phyloP scores from a whole-genome alignment of 768 basidiomycete species.

The Hortiboletus campestris region DNA sequence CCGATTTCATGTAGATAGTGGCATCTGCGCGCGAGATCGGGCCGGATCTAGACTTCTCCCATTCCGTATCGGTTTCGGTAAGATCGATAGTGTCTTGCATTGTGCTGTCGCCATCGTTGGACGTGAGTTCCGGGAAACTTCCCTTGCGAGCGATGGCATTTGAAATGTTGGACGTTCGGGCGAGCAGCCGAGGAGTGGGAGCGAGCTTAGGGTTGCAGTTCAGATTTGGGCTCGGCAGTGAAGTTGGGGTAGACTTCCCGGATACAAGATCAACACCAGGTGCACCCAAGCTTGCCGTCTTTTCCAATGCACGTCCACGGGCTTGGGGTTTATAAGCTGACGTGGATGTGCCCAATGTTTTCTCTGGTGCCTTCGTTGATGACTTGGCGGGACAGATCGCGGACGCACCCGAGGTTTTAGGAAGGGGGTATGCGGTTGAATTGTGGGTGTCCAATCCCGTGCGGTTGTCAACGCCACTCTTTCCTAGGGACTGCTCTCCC shows the following conservation, averaged over 20 bases:
- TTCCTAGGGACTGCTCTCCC: not conserved
- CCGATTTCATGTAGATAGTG: slow-evolving; percentile 14
- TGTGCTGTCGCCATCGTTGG: slow-evolving; percentile 3
- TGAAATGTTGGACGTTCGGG: not conserved
- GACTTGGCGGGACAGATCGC: not conserved
- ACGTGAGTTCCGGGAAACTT: not conserved
- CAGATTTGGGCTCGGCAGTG: slow-evolving; percentile 11
- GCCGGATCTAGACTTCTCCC: slow-evolving; percentile 2
- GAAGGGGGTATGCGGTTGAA: slow-evolving; percentile 5
- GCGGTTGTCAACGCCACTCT: not conserved
- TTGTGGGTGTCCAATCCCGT: not conserved
- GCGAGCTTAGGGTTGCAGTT: slow-evolving; percentile 6
- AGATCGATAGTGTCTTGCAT: slow-evolving; percentile 24
- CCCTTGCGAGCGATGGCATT: not conserved
- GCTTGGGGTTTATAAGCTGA: not conserved
- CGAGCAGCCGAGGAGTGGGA: not conserved
- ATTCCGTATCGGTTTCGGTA: slow-evolving; percentile 20
- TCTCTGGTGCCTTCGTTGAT: not conserved
- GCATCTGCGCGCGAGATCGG: slow-evolving; percentile 2
- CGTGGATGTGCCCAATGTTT: not conserved
- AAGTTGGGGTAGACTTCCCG: slow-evolving; percentile 14
- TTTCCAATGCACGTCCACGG: slow-evolving; percentile 4
- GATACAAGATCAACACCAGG: not conserved
- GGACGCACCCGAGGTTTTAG: slow-evolving; percentile 18
- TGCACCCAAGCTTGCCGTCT: slow-evolving; percentile 3